phyloP scores from a whole-genome alignment of 805 yeast genomes.

The Candida chauliodis region DNA sequence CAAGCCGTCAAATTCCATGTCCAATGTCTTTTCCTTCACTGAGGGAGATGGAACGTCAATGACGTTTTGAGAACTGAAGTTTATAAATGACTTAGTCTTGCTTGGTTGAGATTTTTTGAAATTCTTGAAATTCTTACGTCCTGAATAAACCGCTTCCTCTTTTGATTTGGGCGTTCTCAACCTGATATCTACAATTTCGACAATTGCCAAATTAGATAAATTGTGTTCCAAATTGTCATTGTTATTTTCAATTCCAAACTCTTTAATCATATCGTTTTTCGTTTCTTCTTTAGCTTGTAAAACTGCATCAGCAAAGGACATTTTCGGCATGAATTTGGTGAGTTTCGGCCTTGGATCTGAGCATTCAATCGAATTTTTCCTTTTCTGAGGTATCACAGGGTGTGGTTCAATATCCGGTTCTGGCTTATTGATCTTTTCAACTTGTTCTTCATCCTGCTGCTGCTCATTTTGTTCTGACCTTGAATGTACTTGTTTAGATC shows the following conservation, averaged over 20 bases:
- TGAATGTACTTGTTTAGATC: background rate
- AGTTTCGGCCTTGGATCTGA: slow-evolving; percentile 10
- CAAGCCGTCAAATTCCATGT: slow-evolving; percentile 15
- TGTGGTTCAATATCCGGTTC: background rate
- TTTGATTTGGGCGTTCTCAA: slow-evolving; percentile 9
- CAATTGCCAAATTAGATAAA: slow-evolving; percentile 25
- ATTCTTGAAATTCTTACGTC: slow-evolving; percentile 28
- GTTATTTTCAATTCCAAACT: slow-evolving; percentile 21
- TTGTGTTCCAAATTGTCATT: slow-evolving; percentile 11
- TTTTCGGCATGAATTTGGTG: slow-evolving; percentile 13
- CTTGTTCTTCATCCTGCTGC: background rate
- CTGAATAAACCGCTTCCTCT: slow-evolving; percentile 8
- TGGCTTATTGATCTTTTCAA: background rate
- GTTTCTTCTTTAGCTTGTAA: slow-evolving; percentile 22
- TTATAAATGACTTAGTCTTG: slow-evolving; percentile 18
- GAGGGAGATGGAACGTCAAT: background rate
- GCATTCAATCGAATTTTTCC: background rate
- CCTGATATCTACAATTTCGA: slow-evolving; percentile 25
- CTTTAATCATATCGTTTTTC: slow-evolving; percentile 17
- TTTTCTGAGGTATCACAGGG: background rate
- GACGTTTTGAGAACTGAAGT: slow-evolving; percentile 10
- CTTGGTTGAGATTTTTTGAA: slow-evolving; percentile 21
- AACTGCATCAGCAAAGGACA: slow-evolving; percentile 28
- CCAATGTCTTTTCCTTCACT: slow-evolving; percentile 10
- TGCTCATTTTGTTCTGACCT: background rate